Percentiles rank a stretch among this genome's conserved stretches.
Conservation (phyloP, 306 rosid genomes). For the Abrus precatorius region DNA sequence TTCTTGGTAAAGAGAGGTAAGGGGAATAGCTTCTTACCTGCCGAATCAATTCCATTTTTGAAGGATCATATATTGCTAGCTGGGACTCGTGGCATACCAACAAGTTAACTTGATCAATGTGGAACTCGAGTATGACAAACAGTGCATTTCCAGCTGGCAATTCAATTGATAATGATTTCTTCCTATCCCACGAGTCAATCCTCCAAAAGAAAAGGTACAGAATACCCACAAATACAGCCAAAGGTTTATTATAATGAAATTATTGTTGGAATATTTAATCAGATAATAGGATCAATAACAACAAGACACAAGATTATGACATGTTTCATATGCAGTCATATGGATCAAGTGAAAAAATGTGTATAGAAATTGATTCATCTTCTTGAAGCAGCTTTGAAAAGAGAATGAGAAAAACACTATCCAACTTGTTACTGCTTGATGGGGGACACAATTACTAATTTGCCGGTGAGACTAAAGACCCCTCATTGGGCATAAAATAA, state of each 20-base stretch:
- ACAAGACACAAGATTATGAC: no score
- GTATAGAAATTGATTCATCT: no score
- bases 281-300: no score
- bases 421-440: no score
- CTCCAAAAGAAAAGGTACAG: constrained; percentile 53
- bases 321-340: no score
- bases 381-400: no score
- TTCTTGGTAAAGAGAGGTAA: background rate
- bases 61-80: constrained; percentile 61
- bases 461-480: no score
- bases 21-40: constrained; percentile 43
- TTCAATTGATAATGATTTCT: constrained; percentile 54
- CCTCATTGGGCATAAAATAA: no score
- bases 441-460: no score
- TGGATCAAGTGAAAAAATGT: no score
- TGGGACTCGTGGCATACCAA: constrained; percentile 61
- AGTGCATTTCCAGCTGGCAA: constrained; percentile 47
- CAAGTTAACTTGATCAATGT: constrained; percentile 58
- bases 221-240: background rate
- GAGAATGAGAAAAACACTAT: no score
- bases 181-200: constrained; percentile 61
- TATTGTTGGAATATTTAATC: background rate
- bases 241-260: background rate
- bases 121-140: constrained; percentile 48
- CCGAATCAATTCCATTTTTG: constrained; percentile 54